These are phyloP conservation scores for Rostrohypoxylon terebratum DNA, from an alignment of 495 filamentous ascomycete genomes.

Conservation along the genomic window DNA sequence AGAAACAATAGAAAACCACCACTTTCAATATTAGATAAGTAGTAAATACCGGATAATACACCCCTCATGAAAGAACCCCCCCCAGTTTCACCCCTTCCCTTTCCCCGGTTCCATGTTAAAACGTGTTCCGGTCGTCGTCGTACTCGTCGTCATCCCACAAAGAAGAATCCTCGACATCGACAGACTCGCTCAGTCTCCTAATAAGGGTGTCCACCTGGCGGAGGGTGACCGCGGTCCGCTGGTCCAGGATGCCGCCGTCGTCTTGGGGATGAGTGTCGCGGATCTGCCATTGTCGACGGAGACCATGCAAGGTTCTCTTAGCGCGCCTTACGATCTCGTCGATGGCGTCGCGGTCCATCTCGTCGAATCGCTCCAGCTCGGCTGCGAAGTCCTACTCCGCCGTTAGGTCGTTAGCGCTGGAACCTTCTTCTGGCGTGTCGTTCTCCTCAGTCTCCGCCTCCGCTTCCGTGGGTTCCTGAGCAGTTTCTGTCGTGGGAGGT, in stretches of 20 bases:
- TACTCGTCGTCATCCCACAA: not conserved
- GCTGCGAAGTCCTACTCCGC: conserved; percentile 46
- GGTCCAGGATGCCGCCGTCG: conserved; percentile 21
- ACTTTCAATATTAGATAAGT: not conserved
- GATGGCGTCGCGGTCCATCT: conserved; percentile 8
- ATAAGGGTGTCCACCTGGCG: conserved; percentile 25
- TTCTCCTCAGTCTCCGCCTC: conserved; percentile 7
- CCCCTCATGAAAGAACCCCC: not conserved
- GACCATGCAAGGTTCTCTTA: not conserved
- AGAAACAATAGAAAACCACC: conserved; percentile 2
- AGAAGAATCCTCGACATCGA: not conserved
- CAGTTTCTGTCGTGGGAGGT: conserved; percentile 25
- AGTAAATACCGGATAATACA: not conserved
- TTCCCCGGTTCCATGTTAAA: conserved; percentile 4
- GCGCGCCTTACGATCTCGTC: conserved; percentile 19
- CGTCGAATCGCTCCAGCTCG: conserved; percentile 36
- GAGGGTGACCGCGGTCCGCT: conserved; percentile 27
- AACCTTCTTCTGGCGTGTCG: conserved; percentile 21
- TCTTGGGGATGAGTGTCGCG: not conserved
- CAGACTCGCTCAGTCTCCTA: conserved; percentile 2
- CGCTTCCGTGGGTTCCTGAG: conserved; percentile 27
- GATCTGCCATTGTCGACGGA: conserved; percentile 18
- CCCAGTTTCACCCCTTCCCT: not conserved
- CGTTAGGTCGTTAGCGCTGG: conserved; percentile 25
- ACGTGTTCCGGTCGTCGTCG: conserved; percentile 10